Evolutionary conservation across 345 rosid genomes (phyloP), one percentile per base, ranked within the genome.

Genomic region (Moricandia moricandioides): DNA sequence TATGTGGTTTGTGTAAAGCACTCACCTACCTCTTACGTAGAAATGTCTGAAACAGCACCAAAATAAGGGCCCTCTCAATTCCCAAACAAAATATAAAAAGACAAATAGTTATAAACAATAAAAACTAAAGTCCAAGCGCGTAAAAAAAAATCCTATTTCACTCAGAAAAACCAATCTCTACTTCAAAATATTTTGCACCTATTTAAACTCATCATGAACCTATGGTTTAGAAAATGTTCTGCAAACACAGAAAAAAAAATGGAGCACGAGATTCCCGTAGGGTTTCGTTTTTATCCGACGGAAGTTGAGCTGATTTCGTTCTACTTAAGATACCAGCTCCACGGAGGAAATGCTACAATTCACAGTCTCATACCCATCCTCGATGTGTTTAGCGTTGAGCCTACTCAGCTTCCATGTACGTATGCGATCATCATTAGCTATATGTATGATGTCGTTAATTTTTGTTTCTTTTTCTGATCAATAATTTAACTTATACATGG

Each of bases 201-300:
- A 74, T 67, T 21, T 74, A 74, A 59, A 59, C 72, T 58, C 61
- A 33, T 18, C 61, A 33, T 43, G 65, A 65, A 13, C 8, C 4
- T 16, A 74, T 58, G 52, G 12, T 18, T 65, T 12, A 40, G 58
- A 21, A 39, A 65, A 18, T 14, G 21, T 47, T 52, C 30, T n/a
- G 9, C 12, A 45, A 34, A 18, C 30, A 27, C 71, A 11, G 66
- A 59, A 74, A 71, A 5, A 70, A 18, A 71, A 68, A 73, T 72
- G 82, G 79, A 60, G 47, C 79, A 78, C 65, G 81, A 80, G 73
- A 39, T 79, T 75, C 83, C 85, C 8, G 88, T 86, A 7, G 85
- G 91, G 13, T 85, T 78, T 78, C 79, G 89, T 4, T 88, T 88
- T 61, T 88, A 79, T 74, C 93, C 93, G 0, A 88, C 89, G 0